Evolutionary conservation across 805 yeast species (phyloP).

Genomic region (Barnettozyma pratensis): DNA sequence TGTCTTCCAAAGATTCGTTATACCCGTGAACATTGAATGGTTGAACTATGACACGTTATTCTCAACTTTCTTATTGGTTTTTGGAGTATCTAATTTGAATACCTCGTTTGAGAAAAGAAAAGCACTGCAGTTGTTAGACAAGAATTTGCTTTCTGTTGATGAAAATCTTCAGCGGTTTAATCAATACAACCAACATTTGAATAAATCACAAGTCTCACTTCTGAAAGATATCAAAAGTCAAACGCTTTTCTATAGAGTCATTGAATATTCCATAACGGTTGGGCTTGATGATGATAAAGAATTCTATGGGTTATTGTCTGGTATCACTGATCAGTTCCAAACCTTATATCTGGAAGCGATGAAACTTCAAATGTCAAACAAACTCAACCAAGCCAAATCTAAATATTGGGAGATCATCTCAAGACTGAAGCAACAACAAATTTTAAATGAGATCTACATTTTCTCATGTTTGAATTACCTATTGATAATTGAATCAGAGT

Average conservation of each 20-base stretch:
- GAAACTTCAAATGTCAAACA: slow-evolving; percentile 14
- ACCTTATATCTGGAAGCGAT: slow-evolving; percentile 12
- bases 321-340: neutral
- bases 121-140: slow-evolving; percentile 6
- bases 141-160: slow-evolving; percentile 2
- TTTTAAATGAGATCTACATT: slow-evolving; percentile 13
- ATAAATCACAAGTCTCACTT: neutral
- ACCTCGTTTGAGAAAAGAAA: slow-evolving; percentile 20
- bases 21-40: slow-evolving; percentile 4
- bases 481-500: slow-evolving; percentile 13
- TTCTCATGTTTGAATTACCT: slow-evolving; percentile 11
- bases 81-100: slow-evolving; percentile 12
- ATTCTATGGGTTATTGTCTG: neutral
- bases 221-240: slow-evolving; percentile 2
- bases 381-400: slow-evolving; percentile 8
- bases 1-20: neutral
- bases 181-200: neutral
- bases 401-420: slow-evolving; percentile 7
- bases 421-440: slow-evolving; percentile 1
- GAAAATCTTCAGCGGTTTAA: neutral
- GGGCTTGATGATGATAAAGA: slow-evolving; percentile 3
- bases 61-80: slow-evolving; percentile 5
- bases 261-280: slow-evolving; percentile 12
- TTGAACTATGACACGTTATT: slow-evolving; percentile 7
- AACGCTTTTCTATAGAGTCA: slow-evolving; percentile 9